phyloP scores from a whole-genome alignment of 192 early-diverging fungal species.

The Podila horticola region DNA sequence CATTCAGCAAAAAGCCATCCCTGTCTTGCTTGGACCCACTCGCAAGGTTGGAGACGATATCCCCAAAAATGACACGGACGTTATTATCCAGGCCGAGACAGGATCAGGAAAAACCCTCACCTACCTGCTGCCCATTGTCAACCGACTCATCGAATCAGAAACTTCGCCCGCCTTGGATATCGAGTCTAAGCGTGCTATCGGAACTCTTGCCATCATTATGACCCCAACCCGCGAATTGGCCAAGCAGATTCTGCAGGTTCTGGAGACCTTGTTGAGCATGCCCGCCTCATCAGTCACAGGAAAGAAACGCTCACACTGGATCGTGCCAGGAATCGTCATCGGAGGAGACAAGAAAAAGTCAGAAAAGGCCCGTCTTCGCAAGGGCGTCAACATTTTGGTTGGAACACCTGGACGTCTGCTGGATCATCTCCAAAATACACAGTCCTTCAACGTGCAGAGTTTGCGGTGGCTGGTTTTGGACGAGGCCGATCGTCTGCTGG shows the following conservation, averaged over 20 bases:
- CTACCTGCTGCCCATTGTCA: constrained; percentile 93
- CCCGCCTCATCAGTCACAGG: constrained; percentile 54
- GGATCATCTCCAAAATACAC: constrained; percentile 86
- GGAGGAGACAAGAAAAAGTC: constrained; percentile 86
- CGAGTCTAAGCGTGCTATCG: constrained; percentile 73
- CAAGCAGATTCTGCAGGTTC: constrained; percentile 88
- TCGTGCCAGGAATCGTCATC: constrained; percentile 84
- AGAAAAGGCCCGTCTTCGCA: constrained; percentile 83
- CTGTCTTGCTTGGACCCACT: constrained; percentile 68
- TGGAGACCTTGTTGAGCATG: constrained; percentile 76
- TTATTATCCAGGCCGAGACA: constrained; percentile 94
- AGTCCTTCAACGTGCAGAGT: constrained; percentile 85
- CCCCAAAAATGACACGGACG: constrained; percentile 68
- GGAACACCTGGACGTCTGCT: constrained; percentile 96
- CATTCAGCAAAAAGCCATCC: constrained; percentile 91
- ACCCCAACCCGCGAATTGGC: constrained; percentile 98
- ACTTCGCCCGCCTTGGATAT: constrained; percentile 38
- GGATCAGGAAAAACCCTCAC: constrained; percentile 98
- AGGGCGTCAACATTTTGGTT: constrained; percentile 91
- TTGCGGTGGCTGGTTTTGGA: constrained; percentile 97
- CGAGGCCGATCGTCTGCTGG: constrained; percentile 96
- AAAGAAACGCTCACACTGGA: constrained; percentile 72
- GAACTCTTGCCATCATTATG: constrained; percentile 92
- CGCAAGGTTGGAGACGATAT: constrained; percentile 55
- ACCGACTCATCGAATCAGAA: constrained; percentile 79